A percentile compares a stretch with the other conserved stretches of the same genome.
Conservation (phyloP, 768 basidiomycete genomes). For the Phanerochaete carnosa region DNA sequence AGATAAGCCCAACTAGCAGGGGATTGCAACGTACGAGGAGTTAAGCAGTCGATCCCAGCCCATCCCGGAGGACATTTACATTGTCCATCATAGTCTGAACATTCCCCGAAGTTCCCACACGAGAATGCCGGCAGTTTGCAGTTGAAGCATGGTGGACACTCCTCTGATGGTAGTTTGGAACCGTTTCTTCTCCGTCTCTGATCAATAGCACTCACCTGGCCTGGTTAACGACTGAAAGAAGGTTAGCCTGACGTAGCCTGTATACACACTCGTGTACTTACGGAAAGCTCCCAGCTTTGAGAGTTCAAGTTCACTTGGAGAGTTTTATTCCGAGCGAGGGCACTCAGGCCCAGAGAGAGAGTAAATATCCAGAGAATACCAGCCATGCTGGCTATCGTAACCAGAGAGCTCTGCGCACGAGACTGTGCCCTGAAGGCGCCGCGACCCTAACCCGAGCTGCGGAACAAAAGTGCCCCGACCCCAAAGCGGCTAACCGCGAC, state of each 20-base stretch:
- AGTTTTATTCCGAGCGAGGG: background rate
- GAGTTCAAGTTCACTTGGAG: background rate
- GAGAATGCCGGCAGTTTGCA: slow-evolving; percentile 88
- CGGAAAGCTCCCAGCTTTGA: slow-evolving; percentile 6
- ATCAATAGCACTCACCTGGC: background rate
- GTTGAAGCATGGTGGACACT: slow-evolving; percentile 93
- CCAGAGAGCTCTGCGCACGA: background rate
- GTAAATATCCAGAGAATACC: background rate
- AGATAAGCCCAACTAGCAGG: background rate
- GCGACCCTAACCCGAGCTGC: background rate
- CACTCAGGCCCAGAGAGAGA: background rate
- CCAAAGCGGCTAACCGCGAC: no score
- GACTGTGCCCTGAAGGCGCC: background rate
- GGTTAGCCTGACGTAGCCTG: background rate
- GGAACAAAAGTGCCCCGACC: no score
- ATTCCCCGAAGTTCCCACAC: slow-evolving; percentile 90
- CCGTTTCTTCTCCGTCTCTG: no score
- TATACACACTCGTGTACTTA: background rate
- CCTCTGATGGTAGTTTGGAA: slow-evolving; percentile 26
- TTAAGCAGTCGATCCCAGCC: slow-evolving; percentile 93
- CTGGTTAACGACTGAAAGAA: slow-evolving; percentile 1
- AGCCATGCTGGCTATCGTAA: background rate
- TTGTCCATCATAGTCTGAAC: slow-evolving; percentile 90
- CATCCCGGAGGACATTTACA: slow-evolving; percentile 98
- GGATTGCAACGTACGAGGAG: slow-evolving; percentile 64